Percentiles rank a stretch among this genome's conserved stretches.
Conservation (phyloP, 2,329 filamentous ascomycete species). For the Penicillium thymicola region DNA sequence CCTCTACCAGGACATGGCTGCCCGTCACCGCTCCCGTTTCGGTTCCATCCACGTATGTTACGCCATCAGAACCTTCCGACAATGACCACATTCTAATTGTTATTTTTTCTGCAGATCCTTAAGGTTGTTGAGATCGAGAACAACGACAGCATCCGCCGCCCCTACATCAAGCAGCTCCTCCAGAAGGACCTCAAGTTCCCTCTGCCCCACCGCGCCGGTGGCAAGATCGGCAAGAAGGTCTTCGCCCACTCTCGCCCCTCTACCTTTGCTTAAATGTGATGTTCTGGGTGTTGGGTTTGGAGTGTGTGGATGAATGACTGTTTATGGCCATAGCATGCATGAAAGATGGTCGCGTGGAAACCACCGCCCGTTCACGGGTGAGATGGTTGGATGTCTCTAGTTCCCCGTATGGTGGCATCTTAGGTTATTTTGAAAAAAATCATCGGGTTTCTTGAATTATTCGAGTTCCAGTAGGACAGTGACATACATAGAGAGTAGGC, state of each 20-base stretch:
- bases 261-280: conserved; percentile 84
- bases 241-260: conserved; percentile 90
- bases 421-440: conserved; percentile 41
- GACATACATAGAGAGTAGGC: background rate
- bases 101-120: conserved; percentile 67
- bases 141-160: conserved; percentile 89
- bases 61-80: background rate
- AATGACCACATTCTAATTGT: conserved; percentile 13
- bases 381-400: conserved; percentile 41
- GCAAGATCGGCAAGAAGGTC: conserved; percentile 84
- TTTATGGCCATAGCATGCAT: conserved; percentile 44
- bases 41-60: conserved; percentile 92
- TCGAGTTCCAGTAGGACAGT: conserved; percentile 12
- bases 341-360: conserved; percentile 37
- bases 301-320: conserved; percentile 43
- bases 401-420: conserved; percentile 39
- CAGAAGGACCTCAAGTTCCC: conserved; percentile 96
- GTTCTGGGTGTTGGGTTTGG: conserved; percentile 35
- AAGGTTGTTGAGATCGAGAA: conserved; percentile 98
- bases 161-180: conserved; percentile 99
- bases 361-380: conserved; percentile 33
- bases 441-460: conserved; percentile 31
- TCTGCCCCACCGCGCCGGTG: conserved; percentile 83
- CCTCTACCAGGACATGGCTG: conserved; percentile 99
- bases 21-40: conserved; percentile 97